Conservation (phyloP, 164 flowering plant genomes). For the Magnolia officinalis region DNA sequence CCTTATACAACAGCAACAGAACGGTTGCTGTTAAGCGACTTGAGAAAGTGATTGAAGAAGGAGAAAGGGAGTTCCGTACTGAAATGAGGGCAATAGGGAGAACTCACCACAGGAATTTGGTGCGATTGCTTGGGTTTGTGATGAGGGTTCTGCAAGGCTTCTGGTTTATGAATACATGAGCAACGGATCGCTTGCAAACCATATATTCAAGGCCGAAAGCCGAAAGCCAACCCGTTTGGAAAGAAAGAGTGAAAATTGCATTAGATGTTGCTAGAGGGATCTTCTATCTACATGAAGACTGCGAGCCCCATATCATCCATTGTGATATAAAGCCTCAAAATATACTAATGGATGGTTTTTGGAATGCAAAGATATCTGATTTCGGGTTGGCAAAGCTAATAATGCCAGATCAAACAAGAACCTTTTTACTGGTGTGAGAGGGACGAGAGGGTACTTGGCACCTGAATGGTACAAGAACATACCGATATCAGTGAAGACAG, state of each 20-base stretch:
- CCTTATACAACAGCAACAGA: neutral
- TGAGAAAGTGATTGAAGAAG: slow-evolving; percentile 14
- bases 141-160: slow-evolving; percentile 8
- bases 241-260: slow-evolving; percentile 13
- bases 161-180: slow-evolving; percentile 24
- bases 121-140: slow-evolving; percentile 18
- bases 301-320: slow-evolving; percentile 17
- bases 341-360: slow-evolving; percentile 16
- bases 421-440: slow-evolving; percentile 6
- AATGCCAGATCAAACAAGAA: slow-evolving; percentile 14
- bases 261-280: slow-evolving; percentile 20
- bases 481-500: slow-evolving; percentile 30
- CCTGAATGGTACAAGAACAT: slow-evolving; percentile 22
- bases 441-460: slow-evolving; percentile 20
- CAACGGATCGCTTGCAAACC: slow-evolving; percentile 16
- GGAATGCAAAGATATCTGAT: slow-evolving; percentile 20
- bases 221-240: slow-evolving; percentile 14
- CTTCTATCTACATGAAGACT: slow-evolving; percentile 20
- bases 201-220: slow-evolving; percentile 5
- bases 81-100: slow-evolving; percentile 17
- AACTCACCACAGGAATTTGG: slow-evolving; percentile 28
- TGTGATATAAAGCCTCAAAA: slow-evolving; percentile 26
- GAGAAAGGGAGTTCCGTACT: slow-evolving; percentile 20
- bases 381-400: slow-evolving; percentile 20
- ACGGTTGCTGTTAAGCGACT: slow-evolving; percentile 16